A percentile compares a stretch with the other conserved stretches of the same genome.
phyloP scores from a whole-genome alignment of 768 basidiomycete species.

The Hebeloma cylindrosporum region DNA sequence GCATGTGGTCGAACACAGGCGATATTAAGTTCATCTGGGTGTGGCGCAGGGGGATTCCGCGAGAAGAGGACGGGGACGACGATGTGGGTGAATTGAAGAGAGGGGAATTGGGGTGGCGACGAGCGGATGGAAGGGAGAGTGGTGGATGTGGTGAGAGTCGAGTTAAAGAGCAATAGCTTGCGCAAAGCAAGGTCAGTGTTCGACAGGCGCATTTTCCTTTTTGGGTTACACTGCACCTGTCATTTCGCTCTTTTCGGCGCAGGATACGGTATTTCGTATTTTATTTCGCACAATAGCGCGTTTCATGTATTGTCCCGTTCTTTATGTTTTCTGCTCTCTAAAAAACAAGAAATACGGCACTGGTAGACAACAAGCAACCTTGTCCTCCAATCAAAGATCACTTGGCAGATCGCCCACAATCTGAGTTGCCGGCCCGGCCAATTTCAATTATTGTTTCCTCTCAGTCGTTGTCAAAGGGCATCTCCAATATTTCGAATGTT shows the following conservation, averaged over 20 bases:
- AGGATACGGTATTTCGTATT: no score
- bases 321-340: constrained; percentile 3
- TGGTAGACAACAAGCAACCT: no score
- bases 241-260: constrained; percentile 23
- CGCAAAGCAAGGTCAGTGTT: constrained; percentile 21
- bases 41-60: constrained; percentile 8
- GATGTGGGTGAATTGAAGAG: constrained; percentile 4
- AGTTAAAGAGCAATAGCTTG: constrained; percentile 9
- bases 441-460: constrained; percentile 17
- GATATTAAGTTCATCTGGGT: constrained; percentile 11
- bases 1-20: constrained; percentile 9
- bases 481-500: background rate
- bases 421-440: constrained; percentile 19
- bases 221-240: constrained; percentile 18
- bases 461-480: background rate
- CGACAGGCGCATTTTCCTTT: constrained; percentile 37
- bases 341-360: no score
- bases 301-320: background rate
- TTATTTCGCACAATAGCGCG: no score
- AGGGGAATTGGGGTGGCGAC: constrained; percentile 5
- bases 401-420: constrained; percentile 28
- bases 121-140: constrained; percentile 14
- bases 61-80: constrained; percentile 10
- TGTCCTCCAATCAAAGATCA: background rate
- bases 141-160: constrained; percentile 16